These are phyloP conservation scores for Symbiotaphrina buchneri DNA, from an alignment of 495 filamentous ascomycete species.

Conservation along the genomic window DNA sequence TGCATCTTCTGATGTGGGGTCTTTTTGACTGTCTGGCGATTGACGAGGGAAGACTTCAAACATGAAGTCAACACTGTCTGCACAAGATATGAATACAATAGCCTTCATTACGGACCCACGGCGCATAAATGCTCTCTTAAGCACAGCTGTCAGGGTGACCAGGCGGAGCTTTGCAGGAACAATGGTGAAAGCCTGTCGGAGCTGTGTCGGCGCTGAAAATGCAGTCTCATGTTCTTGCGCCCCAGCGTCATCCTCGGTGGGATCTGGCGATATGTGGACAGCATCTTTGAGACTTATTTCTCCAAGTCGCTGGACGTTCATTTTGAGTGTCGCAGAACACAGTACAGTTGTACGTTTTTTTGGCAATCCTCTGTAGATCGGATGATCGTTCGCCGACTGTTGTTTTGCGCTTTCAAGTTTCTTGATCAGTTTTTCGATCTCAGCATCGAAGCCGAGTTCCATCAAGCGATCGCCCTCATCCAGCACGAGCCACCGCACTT, in stretches of 20 bases:
- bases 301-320: slow-evolving; percentile 76
- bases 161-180: slow-evolving; percentile 75
- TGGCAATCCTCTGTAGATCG: slow-evolving; percentile 28
- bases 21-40: slow-evolving; percentile 10
- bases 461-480: slow-evolving; percentile 93
- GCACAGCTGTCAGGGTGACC: slow-evolving; percentile 59
- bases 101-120: slow-evolving; percentile 81
- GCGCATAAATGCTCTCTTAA: slow-evolving; percentile 70
- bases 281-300: slow-evolving; percentile 92
- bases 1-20: not conserved
- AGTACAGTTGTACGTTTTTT: slow-evolving; percentile 64
- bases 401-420: slow-evolving; percentile 28
- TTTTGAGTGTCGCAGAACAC: slow-evolving; percentile 92
- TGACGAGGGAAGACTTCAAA: slow-evolving; percentile 60
- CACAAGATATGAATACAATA: slow-evolving; percentile 90
- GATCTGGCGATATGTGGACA: slow-evolving; percentile 57
- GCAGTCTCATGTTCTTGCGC: slow-evolving; percentile 15
- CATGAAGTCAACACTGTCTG: slow-evolving; percentile 91
- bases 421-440: slow-evolving; percentile 55
- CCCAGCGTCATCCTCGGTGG: slow-evolving; percentile 19
- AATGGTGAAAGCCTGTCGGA: slow-evolving; percentile 75
- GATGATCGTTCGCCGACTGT: not conserved
- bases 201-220: slow-evolving; percentile 77
- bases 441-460: slow-evolving; percentile 92
- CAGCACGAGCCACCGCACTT: slow-evolving; percentile 77